Conservation (phyloP, 2,329 filamentous ascomycete species). For the Calonectria henricotiae region DNA sequence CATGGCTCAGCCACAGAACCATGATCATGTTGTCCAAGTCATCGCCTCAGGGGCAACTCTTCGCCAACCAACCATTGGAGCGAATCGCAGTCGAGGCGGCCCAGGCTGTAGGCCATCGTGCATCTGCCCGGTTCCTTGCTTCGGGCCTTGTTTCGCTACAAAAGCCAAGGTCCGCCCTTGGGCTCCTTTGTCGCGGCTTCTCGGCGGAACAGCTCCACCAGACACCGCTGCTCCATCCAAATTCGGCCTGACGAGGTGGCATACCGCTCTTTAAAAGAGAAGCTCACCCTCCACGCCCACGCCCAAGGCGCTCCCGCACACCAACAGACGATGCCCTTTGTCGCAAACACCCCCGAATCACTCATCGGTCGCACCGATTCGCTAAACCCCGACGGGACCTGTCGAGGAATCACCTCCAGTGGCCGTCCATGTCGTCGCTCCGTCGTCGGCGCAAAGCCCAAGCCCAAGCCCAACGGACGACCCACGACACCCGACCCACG, state of each 20-base stretch:
- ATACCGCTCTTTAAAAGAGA: constrained; percentile 16
- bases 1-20: constrained; percentile 34
- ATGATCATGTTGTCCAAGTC: constrained; percentile 9
- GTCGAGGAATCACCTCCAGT: constrained; percentile 86
- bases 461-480: constrained; percentile 49
- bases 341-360: constrained; percentile 82
- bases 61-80: constrained; percentile 47
- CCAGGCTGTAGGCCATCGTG: constrained; percentile 36
- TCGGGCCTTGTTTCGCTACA: constrained; percentile 34
- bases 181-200: constrained; percentile 15
- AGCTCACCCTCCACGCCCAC: constrained; percentile 1
- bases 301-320: not conserved
- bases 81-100: constrained; percentile 38
- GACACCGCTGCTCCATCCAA: constrained; percentile 19
- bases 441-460: constrained; percentile 63
- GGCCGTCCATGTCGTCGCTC: constrained; percentile 89
- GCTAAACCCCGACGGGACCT: constrained; percentile 87
- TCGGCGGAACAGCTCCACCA: constrained; percentile 13
- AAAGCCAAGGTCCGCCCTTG: constrained; percentile 12
- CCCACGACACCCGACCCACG: constrained; percentile 64
- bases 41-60: constrained; percentile 38
- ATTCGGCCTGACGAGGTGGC: constrained; percentile 20
- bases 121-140: constrained; percentile 30
- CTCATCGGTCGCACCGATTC: constrained; percentile 86
- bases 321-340: constrained; percentile 58